These are phyloP conservation scores for Bathelium albidoporum DNA, from an alignment of 495 filamentous ascomycete species.

Conservation along the genomic window DNA sequence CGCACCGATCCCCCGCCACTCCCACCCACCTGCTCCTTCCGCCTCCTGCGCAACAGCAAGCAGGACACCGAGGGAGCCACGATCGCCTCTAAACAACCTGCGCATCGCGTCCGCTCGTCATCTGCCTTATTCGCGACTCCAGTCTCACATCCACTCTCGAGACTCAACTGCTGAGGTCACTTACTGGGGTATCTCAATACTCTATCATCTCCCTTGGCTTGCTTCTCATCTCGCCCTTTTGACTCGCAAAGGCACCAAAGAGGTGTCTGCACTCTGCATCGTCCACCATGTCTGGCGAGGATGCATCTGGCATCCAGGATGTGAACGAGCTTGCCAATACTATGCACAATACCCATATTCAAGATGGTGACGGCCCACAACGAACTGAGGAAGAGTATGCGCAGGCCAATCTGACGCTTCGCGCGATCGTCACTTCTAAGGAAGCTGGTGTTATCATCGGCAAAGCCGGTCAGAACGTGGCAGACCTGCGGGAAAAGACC, in stretches of 20 bases:
- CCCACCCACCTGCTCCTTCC: not conserved
- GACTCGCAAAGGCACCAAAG: not conserved
- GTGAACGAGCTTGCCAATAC: slow-evolving; percentile 21
- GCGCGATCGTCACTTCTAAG: slow-evolving; percentile 93
- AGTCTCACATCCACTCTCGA: not conserved
- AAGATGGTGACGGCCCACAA: slow-evolving; percentile 22
- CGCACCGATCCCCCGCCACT: not conserved
- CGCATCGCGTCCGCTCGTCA: not conserved
- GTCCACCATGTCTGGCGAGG: slow-evolving; percentile 28
- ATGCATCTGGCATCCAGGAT: slow-evolving; percentile 20
- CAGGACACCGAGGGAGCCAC: not conserved
- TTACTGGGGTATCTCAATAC: not conserved
- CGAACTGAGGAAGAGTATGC: slow-evolving; percentile 91
- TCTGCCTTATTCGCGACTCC: not conserved
- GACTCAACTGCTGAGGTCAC: not conserved
- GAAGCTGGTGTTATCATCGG: slow-evolving; percentile 98
- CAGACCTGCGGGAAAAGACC: slow-evolving; percentile 91
- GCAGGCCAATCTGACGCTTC: slow-evolving; percentile 77
- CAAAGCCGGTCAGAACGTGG: slow-evolving; percentile 96
- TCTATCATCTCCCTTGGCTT: not conserved
- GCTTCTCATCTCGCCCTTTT: not conserved
- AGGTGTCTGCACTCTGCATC: not conserved
- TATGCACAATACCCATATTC: slow-evolving; percentile 17
- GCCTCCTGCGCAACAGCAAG: not conserved
- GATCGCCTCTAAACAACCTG: not conserved